Evolutionary conservation across 2,329 filamentous ascomycete species (phyloP).

Genomic region (Beauveria caledonica): DNA sequence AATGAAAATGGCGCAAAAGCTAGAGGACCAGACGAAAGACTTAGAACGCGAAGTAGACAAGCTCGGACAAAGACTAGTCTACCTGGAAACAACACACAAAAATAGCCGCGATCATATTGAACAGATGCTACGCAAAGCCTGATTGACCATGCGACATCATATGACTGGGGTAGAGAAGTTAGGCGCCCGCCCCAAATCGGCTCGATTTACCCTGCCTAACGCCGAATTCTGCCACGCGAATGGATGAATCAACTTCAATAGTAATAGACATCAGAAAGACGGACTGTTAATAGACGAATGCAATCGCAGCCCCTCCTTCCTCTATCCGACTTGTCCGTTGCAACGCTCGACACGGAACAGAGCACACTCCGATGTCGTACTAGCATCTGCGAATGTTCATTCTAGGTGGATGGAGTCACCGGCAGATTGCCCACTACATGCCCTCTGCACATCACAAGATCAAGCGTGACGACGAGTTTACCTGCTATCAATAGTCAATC

Average conservation of each 20-base stretch:
- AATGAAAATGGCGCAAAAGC: constrained; percentile 63
- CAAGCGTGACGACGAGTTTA: neutral
- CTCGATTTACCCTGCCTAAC: neutral
- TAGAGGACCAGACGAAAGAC: constrained; percentile 65
- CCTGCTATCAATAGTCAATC: too few relatives aligned
- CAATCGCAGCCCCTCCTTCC: neutral
- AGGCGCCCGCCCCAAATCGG: neutral
- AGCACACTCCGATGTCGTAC: neutral
- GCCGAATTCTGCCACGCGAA: neutral
- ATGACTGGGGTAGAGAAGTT: too few relatives aligned
- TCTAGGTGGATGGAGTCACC: too few relatives aligned
- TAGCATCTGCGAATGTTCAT: neutral
- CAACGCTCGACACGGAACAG: neutral
- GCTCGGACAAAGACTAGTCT: constrained; percentile 81
- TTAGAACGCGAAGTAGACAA: constrained; percentile 71
- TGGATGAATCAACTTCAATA: neutral
- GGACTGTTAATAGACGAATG: neutral
- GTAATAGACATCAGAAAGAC: neutral
- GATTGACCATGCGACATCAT: neutral
- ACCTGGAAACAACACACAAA: constrained; percentile 89
- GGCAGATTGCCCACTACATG: too few relatives aligned
- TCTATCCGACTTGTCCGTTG: neutral
- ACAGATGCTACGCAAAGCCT: constrained; percentile 62
- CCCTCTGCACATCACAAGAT: neutral
- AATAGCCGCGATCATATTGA: constrained; percentile 90